Evolutionary conservation across 139 green algal species (phyloP), one percentile per base, ranked within the genome.

Genomic region (Mychonastes homosphaera): DNA sequence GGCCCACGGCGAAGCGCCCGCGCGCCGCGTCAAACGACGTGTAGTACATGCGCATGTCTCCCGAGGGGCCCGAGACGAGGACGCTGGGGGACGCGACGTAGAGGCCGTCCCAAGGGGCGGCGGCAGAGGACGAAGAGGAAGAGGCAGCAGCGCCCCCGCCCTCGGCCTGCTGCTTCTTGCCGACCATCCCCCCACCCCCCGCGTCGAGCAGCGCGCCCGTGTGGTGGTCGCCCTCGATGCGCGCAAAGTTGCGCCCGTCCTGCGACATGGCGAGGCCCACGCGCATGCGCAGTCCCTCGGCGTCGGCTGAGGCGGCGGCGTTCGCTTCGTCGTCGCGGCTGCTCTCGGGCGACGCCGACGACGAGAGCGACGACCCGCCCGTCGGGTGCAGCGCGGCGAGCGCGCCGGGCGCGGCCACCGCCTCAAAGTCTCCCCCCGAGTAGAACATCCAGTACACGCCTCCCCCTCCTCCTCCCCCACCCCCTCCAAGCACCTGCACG

Each of bases 391-490:
- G 50, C 30, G 58, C 61, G 0, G 65, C 58, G 46, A 87, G 33
- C 0, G 67, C 73, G 1, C 30, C 13, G 0, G 80, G 73, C 21
- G 75, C 59, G 18, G 36, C 5, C 19, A 78, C 69, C 3, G 73
- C 53, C 64, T 94, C 82, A 35, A 72, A 87, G 71, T 78, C 68
- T 5, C 73, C 80, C 0, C 90, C 90, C 1, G 59, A 63, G 71
- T 97, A 98, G 68, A 92, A 98, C 80, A 96, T 93, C 91, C 91
- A 98, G 69, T 94, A 95, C n/a, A 98, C 86, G 8, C 88, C 90
- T 8, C 7, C 19, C 24, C 7, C n/a, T 53, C 24, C 6, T n/a
- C n/a, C 8, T 13, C 1, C 46, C 4, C 6, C 13, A 53, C 32
- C 24, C 46, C 12, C 6, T 27, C n/a, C 19, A 36, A 23, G 21